phyloP scores from a whole-genome alignment of 2,329 filamentous ascomycete genomes.

The Pseudogymnoascus sp. region DNA sequence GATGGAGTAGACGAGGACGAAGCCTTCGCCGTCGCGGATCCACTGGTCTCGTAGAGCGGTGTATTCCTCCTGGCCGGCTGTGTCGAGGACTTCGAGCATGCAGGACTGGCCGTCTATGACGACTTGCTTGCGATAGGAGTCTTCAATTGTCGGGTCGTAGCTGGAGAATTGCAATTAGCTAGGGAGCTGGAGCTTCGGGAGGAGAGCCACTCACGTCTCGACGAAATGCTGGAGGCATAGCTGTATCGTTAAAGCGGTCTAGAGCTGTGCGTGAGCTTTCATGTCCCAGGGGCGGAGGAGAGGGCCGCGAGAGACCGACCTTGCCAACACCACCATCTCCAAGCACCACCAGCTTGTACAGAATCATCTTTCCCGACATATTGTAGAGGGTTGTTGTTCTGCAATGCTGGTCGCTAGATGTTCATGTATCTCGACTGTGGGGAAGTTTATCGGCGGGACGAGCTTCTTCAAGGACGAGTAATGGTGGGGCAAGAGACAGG shows the following conservation, averaged over 20 bases:
- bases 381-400: not conserved
- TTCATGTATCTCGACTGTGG: conserved; percentile 6
- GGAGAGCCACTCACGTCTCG: conserved; percentile 51
- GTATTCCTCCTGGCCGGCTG: conserved; percentile 96
- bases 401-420: conserved; percentile 6
- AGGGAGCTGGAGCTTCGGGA: not conserved
- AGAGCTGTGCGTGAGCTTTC: conserved; percentile 7
- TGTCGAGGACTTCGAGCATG: conserved; percentile 96
- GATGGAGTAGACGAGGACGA: conserved; percentile 97
- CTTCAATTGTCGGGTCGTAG: conserved; percentile 81
- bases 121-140: conserved; percentile 80
- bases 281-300: not conserved
- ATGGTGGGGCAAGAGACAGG: conserved; percentile 6
- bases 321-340: conserved; percentile 92
- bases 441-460: conserved; percentile 7
- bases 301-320: conserved; percentile 36
- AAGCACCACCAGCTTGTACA: conserved; percentile 93
- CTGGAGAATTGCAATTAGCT: conserved; percentile 20
- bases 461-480: conserved; percentile 5
- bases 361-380: conserved; percentile 89
- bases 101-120: conserved; percentile 92
- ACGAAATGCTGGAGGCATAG: conserved; percentile 97
- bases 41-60: conserved; percentile 94
- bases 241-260: conserved; percentile 86
- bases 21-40: conserved; percentile 96